phyloP scores from a whole-genome alignment of 768 basidiomycete genomes.

The Auricularia sp. region DNA sequence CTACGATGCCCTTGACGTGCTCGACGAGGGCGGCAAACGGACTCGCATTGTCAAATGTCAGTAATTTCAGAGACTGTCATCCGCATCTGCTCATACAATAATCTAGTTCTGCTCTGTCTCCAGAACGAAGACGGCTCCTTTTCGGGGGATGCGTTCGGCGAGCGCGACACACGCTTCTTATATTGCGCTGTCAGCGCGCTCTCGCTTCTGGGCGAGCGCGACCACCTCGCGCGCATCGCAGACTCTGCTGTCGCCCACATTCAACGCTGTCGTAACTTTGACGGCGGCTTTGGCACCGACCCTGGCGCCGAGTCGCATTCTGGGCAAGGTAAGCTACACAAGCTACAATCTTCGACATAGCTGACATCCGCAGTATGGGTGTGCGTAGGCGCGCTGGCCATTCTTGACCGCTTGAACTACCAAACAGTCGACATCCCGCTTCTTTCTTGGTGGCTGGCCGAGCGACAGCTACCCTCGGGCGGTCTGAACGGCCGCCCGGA shows the following conservation, averaged over 20 bases:
- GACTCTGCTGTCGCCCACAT: conserved; percentile 67
- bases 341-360: too few relatives aligned
- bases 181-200: conserved; percentile 81
- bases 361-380: conserved; percentile 57
- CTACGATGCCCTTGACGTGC: conserved; percentile 64
- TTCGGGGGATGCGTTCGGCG: conserved; percentile 85
- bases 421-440: conserved; percentile 55
- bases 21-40: conserved; percentile 34
- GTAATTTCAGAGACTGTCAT: conserved; percentile 14
- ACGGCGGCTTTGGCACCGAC: conserved; percentile 82
- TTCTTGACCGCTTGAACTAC: conserved; percentile 71
- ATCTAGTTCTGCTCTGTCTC: conserved; percentile 66
- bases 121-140: conserved; percentile 84
- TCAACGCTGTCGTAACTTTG: conserved; percentile 76
- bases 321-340: conserved; percentile 54
- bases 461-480: conserved; percentile 86
- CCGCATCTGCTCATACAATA: not conserved
- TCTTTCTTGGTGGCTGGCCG: conserved; percentile 87
- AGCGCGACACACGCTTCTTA: conserved; percentile 82
- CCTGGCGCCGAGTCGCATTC: conserved; percentile 91
- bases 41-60: conserved; percentile 66
- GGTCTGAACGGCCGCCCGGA: conserved; percentile 96
- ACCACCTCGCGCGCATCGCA: conserved; percentile 42
- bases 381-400: conserved; percentile 77
- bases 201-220: conserved; percentile 67